phyloP scores from a whole-genome alignment of 169 alveolate species.

The Eimeria maxima region DNA sequence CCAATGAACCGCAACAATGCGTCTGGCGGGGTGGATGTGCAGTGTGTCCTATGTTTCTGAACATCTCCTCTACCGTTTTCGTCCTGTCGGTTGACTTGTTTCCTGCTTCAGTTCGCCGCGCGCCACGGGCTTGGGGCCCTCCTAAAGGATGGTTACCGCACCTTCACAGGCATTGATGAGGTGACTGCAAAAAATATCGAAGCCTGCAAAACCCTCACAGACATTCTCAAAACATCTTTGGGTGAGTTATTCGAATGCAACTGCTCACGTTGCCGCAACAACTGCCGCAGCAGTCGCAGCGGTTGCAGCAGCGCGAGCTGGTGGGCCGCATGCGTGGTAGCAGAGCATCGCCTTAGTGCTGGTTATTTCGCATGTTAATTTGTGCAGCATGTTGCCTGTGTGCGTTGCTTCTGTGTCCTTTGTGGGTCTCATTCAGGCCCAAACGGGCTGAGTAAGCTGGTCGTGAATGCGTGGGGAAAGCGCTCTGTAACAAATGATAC shows the following conservation, averaged over 20 bases:
- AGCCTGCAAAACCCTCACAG: constrained; percentile 95
- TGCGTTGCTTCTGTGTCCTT: background rate
- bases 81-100: background rate
- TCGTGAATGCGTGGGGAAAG: constrained; percentile 96
- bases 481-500: constrained; percentile 96
- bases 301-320: background rate
- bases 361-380: too few relatives aligned
- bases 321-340: background rate
- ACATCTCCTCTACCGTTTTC: background rate
- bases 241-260: background rate
- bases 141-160: constrained; percentile 91
- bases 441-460: constrained; percentile 95
- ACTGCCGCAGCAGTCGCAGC: background rate
- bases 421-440: constrained; percentile 62
- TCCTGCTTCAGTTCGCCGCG: constrained; percentile 71
- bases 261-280: background rate
- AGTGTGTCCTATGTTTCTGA: background rate
- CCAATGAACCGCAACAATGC: background rate
- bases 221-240: constrained; percentile 94
- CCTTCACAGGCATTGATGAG: constrained; percentile 96
- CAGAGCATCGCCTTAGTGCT: background rate
- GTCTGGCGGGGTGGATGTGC: background rate
- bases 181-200: constrained; percentile 95
- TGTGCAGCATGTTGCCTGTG: background rate
- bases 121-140: constrained; percentile 84